A percentile compares a stretch with the other conserved stretches of the same genome.
phyloP scores from a whole-genome alignment of 257 asterid genomes.

The Plantago elongata region DNA sequence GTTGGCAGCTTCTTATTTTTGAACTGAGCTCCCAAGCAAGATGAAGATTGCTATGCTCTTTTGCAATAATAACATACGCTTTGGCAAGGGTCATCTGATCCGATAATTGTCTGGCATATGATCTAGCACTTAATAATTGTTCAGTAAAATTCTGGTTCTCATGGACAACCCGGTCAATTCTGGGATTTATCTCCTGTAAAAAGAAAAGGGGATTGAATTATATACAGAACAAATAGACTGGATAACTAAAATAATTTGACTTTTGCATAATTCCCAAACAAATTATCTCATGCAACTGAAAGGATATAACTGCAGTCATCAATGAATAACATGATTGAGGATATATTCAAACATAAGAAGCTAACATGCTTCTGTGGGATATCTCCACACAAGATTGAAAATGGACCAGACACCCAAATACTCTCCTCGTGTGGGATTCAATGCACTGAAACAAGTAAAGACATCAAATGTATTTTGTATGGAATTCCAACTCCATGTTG shows the following conservation, averaged over 20 bases:
- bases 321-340: too few relatives aligned
- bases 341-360: too few relatives aligned
- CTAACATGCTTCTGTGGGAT: too few relatives aligned
- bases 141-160: conserved; percentile 52
- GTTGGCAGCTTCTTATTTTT: conserved; percentile 66
- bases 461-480: too few relatives aligned
- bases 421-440: too few relatives aligned
- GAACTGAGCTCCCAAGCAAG: conserved; percentile 90
- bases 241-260: background rate
- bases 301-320: too few relatives aligned
- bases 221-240: background rate
- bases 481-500: too few relatives aligned
- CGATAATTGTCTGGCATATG: conserved; percentile 78
- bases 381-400: too few relatives aligned
- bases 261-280: background rate
- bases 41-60: conserved; percentile 75
- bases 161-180: conserved; percentile 38
- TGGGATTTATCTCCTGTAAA: conserved; percentile 53
- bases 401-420: too few relatives aligned
- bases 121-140: conserved; percentile 51
- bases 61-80: conserved; percentile 78
- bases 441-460: too few relatives aligned
- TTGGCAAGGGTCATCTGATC: conserved; percentile 90
- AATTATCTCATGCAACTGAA: too few relatives aligned
- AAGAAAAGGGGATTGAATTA: conserved; percentile 3